phyloP scores from a whole-genome alignment of 768 basidiomycete genomes.

The Mycena rosella region DNA sequence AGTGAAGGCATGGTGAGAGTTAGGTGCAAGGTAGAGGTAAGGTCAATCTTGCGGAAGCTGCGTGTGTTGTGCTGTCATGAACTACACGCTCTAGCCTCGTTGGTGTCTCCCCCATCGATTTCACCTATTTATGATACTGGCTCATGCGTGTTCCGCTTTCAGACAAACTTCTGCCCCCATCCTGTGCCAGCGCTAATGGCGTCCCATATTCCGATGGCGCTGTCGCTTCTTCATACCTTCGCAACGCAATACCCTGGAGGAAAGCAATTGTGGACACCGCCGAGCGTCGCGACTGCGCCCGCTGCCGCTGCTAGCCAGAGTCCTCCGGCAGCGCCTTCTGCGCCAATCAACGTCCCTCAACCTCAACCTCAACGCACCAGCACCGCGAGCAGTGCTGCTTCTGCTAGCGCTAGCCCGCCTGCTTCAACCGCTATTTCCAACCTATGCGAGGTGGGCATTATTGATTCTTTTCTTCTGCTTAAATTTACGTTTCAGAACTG shows the following conservation, averaged over 20 bases:
- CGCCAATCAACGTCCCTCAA: conserved; percentile 48
- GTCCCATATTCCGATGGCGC: conserved; percentile 58
- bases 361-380: conserved; percentile 43
- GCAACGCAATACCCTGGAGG: conserved; percentile 52
- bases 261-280: conserved; percentile 47
- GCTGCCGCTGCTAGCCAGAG: conserved; percentile 40
- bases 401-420: conserved; percentile 43
- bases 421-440: conserved; percentile 45
- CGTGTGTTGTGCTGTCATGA: conserved; percentile 29
- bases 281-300: conserved; percentile 34
- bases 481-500: conserved; percentile 57
- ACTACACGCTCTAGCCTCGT: conserved; percentile 54
- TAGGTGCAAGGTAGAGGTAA: conserved; percentile 39
- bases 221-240: conserved; percentile 57
- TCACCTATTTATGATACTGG: conserved; percentile 36
- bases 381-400: conserved; percentile 40
- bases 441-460: conserved; percentile 62
- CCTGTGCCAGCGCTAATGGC: conserved; percentile 48
- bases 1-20: conserved; percentile 55
- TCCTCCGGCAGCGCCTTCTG: conserved; percentile 44
- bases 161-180: conserved; percentile 21
- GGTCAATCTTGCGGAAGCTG: conserved; percentile 36
- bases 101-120: conserved; percentile 38
- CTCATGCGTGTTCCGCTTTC: conserved; percentile 38
- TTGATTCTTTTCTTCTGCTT: conserved; percentile 14